A percentile compares a stretch with the other conserved stretches of the same genome.
Evolutionary conservation across 1,139 yeast species (phyloP).

Genomic region (Kodamaea sp.): DNA sequence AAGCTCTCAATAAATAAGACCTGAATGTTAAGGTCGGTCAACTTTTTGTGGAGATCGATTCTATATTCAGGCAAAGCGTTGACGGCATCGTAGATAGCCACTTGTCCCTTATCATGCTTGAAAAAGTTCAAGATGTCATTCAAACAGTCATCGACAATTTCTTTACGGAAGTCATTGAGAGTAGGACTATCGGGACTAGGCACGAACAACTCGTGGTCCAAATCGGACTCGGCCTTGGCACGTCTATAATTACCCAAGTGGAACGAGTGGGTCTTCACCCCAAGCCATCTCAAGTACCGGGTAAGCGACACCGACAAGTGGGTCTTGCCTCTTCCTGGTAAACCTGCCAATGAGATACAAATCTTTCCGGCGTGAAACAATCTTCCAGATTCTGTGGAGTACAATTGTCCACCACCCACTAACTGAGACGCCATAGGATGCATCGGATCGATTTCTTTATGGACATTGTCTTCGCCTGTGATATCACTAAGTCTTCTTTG

Average conservation of each 20-base stretch:
- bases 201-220: conserved; percentile 72
- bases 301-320: conserved; percentile 89
- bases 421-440: conserved; percentile 44
- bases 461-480: conserved; percentile 55
- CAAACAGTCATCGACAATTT: conserved; percentile 64
- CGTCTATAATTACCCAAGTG: conserved; percentile 93
- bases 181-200: conserved; percentile 56
- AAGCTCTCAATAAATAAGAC: conserved; percentile 86
- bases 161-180: conserved; percentile 57
- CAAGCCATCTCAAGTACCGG: conserved; percentile 90
- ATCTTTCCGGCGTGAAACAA: conserved; percentile 95
- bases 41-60: conserved; percentile 52
- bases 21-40: conserved; percentile 63
- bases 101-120: conserved; percentile 78
- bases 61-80: conserved; percentile 79
- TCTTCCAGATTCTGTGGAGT: conserved; percentile 86
- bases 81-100: conserved; percentile 94
- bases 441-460: conserved; percentile 52
- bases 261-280: conserved; percentile 88
- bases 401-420: conserved; percentile 64
- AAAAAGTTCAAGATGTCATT: conserved; percentile 73
- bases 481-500: conserved; percentile 44
- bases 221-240: conserved; percentile 50
- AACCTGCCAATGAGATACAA: conserved; percentile 84
- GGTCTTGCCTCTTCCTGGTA: conserved; percentile 97